These are phyloP conservation scores for Leishmania arabica DNA, from an alignment of 208 protist genomes.

Conservation along the genomic window DNA sequence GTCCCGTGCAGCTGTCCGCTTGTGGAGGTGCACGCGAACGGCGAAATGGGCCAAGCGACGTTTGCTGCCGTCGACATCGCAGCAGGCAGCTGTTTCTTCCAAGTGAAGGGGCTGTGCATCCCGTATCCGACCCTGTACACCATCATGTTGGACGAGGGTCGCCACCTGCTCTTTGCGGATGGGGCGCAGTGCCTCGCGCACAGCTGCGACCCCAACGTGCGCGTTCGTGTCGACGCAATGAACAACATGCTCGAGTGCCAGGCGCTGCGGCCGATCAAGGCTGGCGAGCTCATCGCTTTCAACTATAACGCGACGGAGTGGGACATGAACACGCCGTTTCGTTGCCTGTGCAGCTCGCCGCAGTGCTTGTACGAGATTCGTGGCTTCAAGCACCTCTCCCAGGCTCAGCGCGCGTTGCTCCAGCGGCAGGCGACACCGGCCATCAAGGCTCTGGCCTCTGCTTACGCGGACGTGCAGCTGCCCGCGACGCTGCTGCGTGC, in stretches of 20 bases:
- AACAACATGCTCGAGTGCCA: slow-evolving; percentile 77
- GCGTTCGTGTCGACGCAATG: slow-evolving; percentile 58
- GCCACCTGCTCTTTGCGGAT: slow-evolving; percentile 74
- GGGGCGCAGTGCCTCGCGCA: slow-evolving; percentile 82
- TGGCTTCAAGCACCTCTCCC: slow-evolving; percentile 81
- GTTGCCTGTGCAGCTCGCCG: slow-evolving; percentile 62
- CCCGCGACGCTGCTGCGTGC: slow-evolving; percentile 38
- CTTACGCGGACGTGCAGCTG: slow-evolving; percentile 47
- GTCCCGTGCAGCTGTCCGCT: slow-evolving; percentile 45
- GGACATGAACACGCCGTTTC: slow-evolving; percentile 75
- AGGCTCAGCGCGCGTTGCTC: slow-evolving; percentile 42
- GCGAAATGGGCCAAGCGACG: slow-evolving; percentile 61
- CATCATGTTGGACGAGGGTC: slow-evolving; percentile 58
- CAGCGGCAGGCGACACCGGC: slow-evolving; percentile 52
- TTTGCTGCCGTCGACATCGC: slow-evolving; percentile 56
- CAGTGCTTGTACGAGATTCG: slow-evolving; percentile 70
- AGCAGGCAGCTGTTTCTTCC: slow-evolving; percentile 59
- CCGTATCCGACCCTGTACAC: slow-evolving; percentile 75
- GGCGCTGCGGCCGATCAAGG: slow-evolving; percentile 68
- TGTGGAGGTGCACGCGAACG: slow-evolving; percentile 55
- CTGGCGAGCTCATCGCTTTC: slow-evolving; percentile 67
- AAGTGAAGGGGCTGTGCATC: slow-evolving; percentile 60
- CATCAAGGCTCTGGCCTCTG: slow-evolving; percentile 52
- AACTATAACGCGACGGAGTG: slow-evolving; percentile 90
- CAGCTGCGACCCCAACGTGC: slow-evolving; percentile 84